Conservation (phyloP, 2,329 filamentous ascomycete species). For the Sporothrix globosa region DNA sequence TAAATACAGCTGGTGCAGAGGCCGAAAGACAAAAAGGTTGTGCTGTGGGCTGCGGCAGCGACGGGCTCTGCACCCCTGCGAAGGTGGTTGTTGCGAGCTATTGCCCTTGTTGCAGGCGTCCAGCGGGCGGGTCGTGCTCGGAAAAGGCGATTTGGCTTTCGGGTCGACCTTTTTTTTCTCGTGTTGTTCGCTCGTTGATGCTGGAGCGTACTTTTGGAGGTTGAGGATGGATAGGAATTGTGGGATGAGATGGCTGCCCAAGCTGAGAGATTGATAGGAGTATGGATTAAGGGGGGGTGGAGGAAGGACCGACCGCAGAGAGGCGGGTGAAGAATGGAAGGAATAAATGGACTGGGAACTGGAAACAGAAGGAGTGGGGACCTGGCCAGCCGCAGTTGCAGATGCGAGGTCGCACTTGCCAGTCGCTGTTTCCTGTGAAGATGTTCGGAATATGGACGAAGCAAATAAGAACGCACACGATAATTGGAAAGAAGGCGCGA, state of each 20-base stretch:
- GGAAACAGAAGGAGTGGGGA: slow-evolving; percentile 11
- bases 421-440: slow-evolving; percentile 15
- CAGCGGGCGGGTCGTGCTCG: background rate
- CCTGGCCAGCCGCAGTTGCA: slow-evolving; percentile 22
- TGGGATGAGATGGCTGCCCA: slow-evolving; percentile 30
- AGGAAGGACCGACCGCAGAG: slow-evolving; percentile 11
- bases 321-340: slow-evolving; percentile 13
- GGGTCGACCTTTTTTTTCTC: background rate
- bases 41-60: slow-evolving; percentile 5
- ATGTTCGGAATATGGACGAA: background rate
- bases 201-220: slow-evolving; percentile 3
- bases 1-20: background rate
- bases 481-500: slow-evolving; percentile 3
- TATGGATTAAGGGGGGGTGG: slow-evolving; percentile 11
- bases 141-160: background rate
- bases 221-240: background rate
- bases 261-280: slow-evolving; percentile 26
- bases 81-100: background rate
- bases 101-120: background rate
- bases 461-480: background rate
- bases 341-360: slow-evolving; percentile 12
- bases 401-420: slow-evolving; percentile 17
- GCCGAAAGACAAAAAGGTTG: background rate
- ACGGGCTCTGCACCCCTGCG: slow-evolving; percentile 5
- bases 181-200: slow-evolving; percentile 3